Base-by-base conservation (phyloP, 1,284 basidiomycete species). In the Ceratobasidium sp. region DNA sequence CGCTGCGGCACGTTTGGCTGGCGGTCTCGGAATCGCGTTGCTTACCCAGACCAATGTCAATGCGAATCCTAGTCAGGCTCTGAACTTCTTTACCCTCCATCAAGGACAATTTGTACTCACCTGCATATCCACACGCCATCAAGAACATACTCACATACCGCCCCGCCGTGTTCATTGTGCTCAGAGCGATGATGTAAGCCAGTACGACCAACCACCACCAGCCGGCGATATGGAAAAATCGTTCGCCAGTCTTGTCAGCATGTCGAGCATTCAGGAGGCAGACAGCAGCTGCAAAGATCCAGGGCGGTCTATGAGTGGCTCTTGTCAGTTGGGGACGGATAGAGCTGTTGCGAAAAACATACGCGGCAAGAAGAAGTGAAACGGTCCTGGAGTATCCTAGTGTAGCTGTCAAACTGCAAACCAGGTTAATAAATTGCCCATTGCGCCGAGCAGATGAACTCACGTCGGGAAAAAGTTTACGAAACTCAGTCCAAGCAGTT, bases 381-480 rank as follows among this genome's bases (percentile, higher is more conserved):
- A 87, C 81, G 0, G 87, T 89, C 1, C 87, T 88, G 27, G 78
- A 81, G 81, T 88, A 92, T 2, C 90, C 90, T 22, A 92, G 85
- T 0, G 90, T 92, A 6, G 83, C 81, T 0, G 90, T 88, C 62
- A 92, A 82, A 0, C 89, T 89, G 61, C 64, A 61, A 66, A 61
- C 75, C 14, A 77, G 46, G 13, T 34, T 37, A 49, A 29, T 16
- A 6, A n/a, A 14, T 48, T 13, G 14, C 49, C 39, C 61, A 43
- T 46, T 9, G 61, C 39, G 37, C 24, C n/a, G 37, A 71, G 54
- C n/a, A 19, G 4, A 19, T 4, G 16, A 34, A 81, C 85, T 69
- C 77, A 89, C 88, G 89, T 90, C 16, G 89, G 89, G 83, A 92
- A 93, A 84, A 91, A 93, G 77, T 89, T 88, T 69, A 90, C 88